These are phyloP conservation scores for Helotiales sp. DNA, from an alignment of 2,329 filamentous ascomycete genomes.

Conservation along the genomic window DNA sequence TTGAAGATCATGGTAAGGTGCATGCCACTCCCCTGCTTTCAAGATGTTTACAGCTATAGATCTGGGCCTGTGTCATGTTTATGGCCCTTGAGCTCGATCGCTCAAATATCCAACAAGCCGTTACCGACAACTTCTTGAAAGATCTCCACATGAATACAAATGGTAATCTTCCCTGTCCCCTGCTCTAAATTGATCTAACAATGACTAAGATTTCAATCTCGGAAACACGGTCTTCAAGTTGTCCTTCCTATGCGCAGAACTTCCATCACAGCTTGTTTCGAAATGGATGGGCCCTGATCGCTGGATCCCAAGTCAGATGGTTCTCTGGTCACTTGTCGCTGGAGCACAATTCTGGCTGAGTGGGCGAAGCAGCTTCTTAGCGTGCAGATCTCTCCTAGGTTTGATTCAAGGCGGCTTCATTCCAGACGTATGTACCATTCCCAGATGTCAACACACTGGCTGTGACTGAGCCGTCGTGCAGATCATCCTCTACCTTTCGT, in stretches of 20 bases:
- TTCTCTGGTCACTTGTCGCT: constrained; percentile 55
- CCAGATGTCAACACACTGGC: neutral
- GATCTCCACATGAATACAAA: constrained; percentile 49
- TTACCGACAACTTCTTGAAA: constrained; percentile 54
- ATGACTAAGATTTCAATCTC: constrained; percentile 44
- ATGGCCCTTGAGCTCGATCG: constrained; percentile 62
- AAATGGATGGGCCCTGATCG: constrained; percentile 53
- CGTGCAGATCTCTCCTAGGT: constrained; percentile 29
- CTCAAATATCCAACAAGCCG: constrained; percentile 57
- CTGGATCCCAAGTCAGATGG: constrained; percentile 53
- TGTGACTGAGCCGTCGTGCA: no score
- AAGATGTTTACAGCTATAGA: constrained; percentile 1
- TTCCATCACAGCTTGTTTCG: constrained; percentile 53
- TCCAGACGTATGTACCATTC: constrained; percentile 51
- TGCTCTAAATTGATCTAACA: neutral
- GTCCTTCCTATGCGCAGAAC: constrained; percentile 43
- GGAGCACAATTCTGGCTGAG: constrained; percentile 45
- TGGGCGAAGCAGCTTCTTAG: constrained; percentile 38
- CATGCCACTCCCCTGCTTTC: neutral
- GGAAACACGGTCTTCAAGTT: constrained; percentile 45
- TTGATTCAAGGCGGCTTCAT: constrained; percentile 51
- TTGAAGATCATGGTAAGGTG: constrained; percentile 35
- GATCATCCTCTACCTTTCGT: constrained; percentile 61
- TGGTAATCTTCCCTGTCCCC: constrained; percentile 35
- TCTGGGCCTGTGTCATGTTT: constrained; percentile 54